Evolutionary conservation across 306 rosid genomes (phyloP), one percentile per base, ranked within the genome.

Genomic region (Abrus precatorius): DNA sequence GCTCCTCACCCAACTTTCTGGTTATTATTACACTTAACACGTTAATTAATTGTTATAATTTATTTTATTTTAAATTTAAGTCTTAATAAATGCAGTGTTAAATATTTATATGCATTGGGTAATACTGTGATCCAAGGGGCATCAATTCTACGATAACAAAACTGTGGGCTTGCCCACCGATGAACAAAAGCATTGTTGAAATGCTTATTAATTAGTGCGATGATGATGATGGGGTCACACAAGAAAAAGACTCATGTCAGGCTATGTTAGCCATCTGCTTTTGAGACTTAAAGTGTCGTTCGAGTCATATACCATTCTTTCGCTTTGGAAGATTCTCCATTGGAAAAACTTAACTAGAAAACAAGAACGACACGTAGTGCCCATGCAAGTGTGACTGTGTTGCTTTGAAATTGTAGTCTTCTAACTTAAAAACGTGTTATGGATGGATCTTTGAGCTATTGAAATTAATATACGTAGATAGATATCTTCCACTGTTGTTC

Each of bases 341-440:
- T 7, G 1, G 9, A 2, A 2, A 30, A 77, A 63, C 32, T 11
- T 6, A 30, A 43, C 75, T 55, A 79, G 6, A 74, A 84, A 79
- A 84, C 87, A 84, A 84, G 9, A 61, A 49, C 1, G 71, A 32
- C 87, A 84, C 84, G 84, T 59, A 84, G 84, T 40, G 20, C 6
- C 68, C 69, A 68, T 79, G 81, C 77, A 47, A 64, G 45, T 72
- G 67, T 78, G 86, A 78, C 73, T 84, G 77, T 65, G 67, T 80
- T 50, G 10, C 20, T 20, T 20, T 72, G 74, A 80, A 5, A 36
- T 33, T 49, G 61, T n/a, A 48, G 2, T 34, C 20, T 34, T 43
- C 36, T 34, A 14, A 14, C 47, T 5, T 34, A 1, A 13, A 52
- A 70, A 52, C 50, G 50, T 72, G 76, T 7, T 69, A 33, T 48